A percentile compares a stretch with the other conserved stretches of the same genome.
Evolutionary conservation across 441 rosid species (phyloP).

Genomic region (Euphorbia celastroides): DNA sequence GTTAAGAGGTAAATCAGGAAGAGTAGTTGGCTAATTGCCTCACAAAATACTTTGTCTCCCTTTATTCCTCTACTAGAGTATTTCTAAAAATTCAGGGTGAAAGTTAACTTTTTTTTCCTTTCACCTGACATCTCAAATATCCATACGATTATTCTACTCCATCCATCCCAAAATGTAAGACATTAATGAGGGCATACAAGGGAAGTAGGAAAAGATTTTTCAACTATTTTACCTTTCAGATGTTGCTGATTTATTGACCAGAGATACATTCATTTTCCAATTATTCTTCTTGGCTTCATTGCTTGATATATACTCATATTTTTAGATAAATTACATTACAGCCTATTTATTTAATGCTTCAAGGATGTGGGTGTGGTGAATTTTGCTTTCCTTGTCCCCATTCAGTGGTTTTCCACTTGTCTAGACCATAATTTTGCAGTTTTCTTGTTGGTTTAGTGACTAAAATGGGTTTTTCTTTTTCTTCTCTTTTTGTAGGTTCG

Average conservation of each 20-base stretch:
- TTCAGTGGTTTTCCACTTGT: neutral
- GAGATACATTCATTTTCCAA: neutral
- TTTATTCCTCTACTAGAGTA: neutral
- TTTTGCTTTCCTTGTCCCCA: neutral
- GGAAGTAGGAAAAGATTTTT: neutral
- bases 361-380: neutral
- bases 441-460: constrained; percentile 3
- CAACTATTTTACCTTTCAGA: neutral
- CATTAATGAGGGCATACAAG: neutral
- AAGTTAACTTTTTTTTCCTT: neutral
- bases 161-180: neutral
- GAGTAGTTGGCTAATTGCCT: neutral
- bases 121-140: neutral
- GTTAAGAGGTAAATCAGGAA: neutral
- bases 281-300: neutral
- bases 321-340: neutral
- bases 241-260: neutral
- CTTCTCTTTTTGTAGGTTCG: constrained; percentile 46
- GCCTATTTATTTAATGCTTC: neutral
- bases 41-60: neutral
- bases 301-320: neutral
- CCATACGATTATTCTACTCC: neutral
- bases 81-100: neutral
- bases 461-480: constrained; percentile 6
- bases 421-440: neutral